A percentile compares a stretch with the other conserved stretches of the same genome.
Evolutionary conservation across 768 basidiomycete genomes (phyloP).

Genomic region (Amanita subjunquillea): DNA sequence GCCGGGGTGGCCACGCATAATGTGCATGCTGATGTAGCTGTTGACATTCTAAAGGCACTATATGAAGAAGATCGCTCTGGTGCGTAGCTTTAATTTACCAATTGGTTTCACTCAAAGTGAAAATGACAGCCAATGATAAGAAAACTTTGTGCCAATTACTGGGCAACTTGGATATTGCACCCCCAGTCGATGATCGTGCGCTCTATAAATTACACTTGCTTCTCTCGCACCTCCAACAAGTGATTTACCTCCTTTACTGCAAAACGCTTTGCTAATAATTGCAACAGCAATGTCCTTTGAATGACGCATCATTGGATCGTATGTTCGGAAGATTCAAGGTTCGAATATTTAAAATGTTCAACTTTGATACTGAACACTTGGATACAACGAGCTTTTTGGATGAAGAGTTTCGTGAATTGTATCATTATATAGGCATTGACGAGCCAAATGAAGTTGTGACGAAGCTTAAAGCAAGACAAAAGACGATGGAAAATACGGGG

Average conservation of each 20-base stretch:
- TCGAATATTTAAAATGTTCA: neutral
- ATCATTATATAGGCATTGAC: constrained; percentile 3
- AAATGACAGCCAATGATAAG: neutral
- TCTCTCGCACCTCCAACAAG: constrained; percentile 5
- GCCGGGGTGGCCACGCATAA: constrained; percentile 11
- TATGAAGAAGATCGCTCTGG: constrained; percentile 3
- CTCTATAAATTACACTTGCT: constrained; percentile 4
- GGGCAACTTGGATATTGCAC: constrained; percentile 1
- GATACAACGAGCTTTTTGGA: neutral
- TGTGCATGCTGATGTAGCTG: constrained; percentile 48
- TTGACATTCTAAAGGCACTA: constrained; percentile 33
- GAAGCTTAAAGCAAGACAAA: neutral
- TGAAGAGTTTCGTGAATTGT: constrained; percentile 4
- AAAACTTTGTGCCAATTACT: neutral
- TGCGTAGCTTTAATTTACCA: neutral
- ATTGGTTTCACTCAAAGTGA: neutral
- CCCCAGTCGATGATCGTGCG: neutral
- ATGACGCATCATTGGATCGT: constrained; percentile 1
- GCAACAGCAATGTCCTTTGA: constrained; percentile 5
- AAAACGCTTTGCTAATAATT: neutral
- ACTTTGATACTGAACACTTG: neutral
- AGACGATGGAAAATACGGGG: neutral
- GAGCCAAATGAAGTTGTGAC: neutral
- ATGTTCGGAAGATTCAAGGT: constrained; percentile 2
- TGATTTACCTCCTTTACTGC: neutral